These are phyloP conservation scores for Ordospora pajunii DNA, from an alignment of 371 early-diverging fungal species.

Conservation along the genomic window DNA sequence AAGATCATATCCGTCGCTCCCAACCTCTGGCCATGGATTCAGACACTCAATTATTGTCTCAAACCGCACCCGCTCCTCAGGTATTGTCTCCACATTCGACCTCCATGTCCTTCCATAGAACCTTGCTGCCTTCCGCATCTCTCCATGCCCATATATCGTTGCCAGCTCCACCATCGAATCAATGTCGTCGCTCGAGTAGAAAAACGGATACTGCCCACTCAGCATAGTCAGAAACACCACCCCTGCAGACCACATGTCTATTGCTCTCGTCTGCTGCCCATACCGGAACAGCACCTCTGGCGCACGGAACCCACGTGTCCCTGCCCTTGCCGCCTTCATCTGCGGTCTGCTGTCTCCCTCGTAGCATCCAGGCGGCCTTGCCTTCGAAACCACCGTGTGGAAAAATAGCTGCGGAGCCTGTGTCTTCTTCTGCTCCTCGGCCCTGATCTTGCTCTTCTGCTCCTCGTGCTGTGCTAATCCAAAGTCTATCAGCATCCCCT, in stretches of 20 bases:
- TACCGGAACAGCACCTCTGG: conserved; percentile 85
- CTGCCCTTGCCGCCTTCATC: conserved; percentile 79
- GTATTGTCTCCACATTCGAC: conserved; percentile 59
- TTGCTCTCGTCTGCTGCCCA: conserved; percentile 69
- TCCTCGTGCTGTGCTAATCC: conserved; percentile 76
- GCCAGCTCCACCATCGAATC: conserved; percentile 81
- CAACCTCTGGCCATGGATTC: conserved; percentile 29
- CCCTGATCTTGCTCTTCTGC: not conserved
- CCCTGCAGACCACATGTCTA: conserved; percentile 89
- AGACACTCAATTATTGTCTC: conserved; percentile 46
- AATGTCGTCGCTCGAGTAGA: conserved; percentile 72
- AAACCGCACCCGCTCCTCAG: conserved; percentile 58
- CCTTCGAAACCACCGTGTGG: conserved; percentile 12
- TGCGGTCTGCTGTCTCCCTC: conserved; percentile 64
- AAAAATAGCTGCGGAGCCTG: conserved; percentile 61
- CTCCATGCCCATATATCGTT: conserved; percentile 70
- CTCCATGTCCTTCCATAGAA: conserved; percentile 59
- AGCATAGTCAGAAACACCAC: conserved; percentile 74
- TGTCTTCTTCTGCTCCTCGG: conserved; percentile 13
- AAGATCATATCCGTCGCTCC: conserved; percentile 53
- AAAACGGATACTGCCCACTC: conserved; percentile 80
- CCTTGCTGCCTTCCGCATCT: conserved; percentile 65
- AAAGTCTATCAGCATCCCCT: conserved; percentile 85
- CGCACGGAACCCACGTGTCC: conserved; percentile 89
- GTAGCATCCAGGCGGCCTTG: conserved; percentile 60